phyloP scores from a whole-genome alignment of 176 grass and related monocot species.

The Triticum timopheevii region DNA sequence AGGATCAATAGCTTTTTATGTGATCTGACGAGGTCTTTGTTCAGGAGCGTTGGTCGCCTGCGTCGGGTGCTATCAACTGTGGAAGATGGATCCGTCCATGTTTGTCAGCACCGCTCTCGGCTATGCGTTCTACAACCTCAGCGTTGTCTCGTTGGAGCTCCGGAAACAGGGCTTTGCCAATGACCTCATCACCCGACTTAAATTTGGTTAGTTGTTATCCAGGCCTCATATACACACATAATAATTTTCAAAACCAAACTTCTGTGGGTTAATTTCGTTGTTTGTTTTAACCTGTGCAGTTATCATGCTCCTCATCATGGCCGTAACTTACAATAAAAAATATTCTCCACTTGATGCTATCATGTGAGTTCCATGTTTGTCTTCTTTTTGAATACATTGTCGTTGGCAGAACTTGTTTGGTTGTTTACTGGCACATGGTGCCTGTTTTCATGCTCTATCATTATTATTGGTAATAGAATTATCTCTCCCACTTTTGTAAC shows the following conservation, averaged over 20 bases:
- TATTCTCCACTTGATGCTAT: not conserved
- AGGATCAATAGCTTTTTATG: not conserved
- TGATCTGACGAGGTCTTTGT: not conserved
- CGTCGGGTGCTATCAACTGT: constrained; percentile 1
- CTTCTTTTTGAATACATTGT: not conserved
- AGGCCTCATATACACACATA: not conserved
- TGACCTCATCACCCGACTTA: not conserved
- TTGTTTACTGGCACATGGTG: no score
- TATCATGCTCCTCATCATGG: not conserved
- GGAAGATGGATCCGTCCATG: not conserved
- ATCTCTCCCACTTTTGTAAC: not conserved
- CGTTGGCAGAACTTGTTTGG: not conserved
- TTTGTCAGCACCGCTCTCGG: not conserved
- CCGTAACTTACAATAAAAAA: not conserved
- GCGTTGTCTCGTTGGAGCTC: not conserved
- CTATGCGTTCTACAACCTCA: constrained; percentile 33
- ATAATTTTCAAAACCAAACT: not conserved
- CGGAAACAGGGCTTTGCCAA: not conserved
- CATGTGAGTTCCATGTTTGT: not conserved
- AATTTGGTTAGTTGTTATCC: not conserved
- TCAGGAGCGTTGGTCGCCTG: not conserved
- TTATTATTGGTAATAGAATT: not conserved
- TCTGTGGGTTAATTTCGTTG: not conserved
- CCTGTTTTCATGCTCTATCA: no score
- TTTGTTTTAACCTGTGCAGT: not conserved